phyloP scores from a whole-genome alignment of 2,329 filamentous ascomycete genomes.

The Penicillium sclerotiorum region DNA sequence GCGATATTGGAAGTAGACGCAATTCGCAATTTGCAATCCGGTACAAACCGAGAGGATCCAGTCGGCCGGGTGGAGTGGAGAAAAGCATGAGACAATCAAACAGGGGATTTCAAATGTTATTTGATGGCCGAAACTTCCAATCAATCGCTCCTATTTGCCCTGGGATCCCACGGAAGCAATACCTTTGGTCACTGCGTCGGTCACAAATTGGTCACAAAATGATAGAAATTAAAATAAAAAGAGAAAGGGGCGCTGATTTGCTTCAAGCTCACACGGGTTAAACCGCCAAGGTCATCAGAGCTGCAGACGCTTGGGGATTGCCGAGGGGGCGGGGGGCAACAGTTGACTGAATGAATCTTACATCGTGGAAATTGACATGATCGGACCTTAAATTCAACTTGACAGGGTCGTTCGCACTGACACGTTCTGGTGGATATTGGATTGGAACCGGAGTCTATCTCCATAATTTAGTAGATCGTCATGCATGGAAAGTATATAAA shows the following conservation, averaged over 20 bases:
- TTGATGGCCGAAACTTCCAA: constrained; percentile 1
- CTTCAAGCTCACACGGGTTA: background rate
- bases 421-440: background rate
- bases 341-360: background rate
- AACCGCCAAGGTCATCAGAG: too few species aligned
- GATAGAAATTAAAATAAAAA: too few species aligned
- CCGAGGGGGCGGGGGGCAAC: too few species aligned
- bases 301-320: too few species aligned
- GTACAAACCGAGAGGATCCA: constrained; percentile 1
- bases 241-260: too few species aligned
- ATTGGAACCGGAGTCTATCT: background rate
- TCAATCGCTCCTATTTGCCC: background rate
- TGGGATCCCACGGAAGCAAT: background rate
- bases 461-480: background rate
- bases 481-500: background rate
- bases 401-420: background rate
- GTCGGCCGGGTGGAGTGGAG: background rate
- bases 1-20: background rate
- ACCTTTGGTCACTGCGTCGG: background rate
- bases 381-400: background rate
- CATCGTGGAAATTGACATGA: background rate
- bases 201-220: background rate
- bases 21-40: background rate
- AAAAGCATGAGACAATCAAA: background rate
- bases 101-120: background rate